Evolutionary conservation across 805 yeast genomes (phyloP), one percentile per base, ranked within the genome.

Genomic region (Myxozyma monticola): DNA sequence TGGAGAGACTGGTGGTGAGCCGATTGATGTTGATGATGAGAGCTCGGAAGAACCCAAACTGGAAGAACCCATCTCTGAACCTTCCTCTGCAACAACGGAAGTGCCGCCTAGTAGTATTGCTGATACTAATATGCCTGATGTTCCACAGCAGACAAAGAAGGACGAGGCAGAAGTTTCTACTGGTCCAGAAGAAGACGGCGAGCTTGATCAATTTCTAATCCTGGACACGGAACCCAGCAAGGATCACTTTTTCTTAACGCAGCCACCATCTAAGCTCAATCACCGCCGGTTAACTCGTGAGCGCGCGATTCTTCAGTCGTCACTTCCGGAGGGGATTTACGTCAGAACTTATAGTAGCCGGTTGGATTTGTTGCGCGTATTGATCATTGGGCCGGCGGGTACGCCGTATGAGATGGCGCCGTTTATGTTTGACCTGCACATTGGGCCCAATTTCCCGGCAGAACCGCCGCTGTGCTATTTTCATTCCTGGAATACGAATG

Each of bases 401-500:
- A 55, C 59, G 9, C 59, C 59, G 10, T 53, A 52, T 21, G 59
- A 55, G 35, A 31, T 46, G 51, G 59, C 59, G 33, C 54, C 57
- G 20, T 55, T 52, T 29, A 28, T 55, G 51, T 48, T 55, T 28
- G 59, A 55, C 33, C 17, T 55, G n/a, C 48, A 48, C 15, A 41
- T 55, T 22, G 28, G 49, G 3, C 25, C 48, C 3, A 10, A 24
- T 17, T 55, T 55, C 26, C 59, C 59, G 4, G 26, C 21, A 12
- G 51, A 29, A 4, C 54, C 59, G 26, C 59, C 59, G 8, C 40
- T 30, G 14, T 52, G 58, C 20, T 53, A 36, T 25, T 55, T 55
- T 33, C 54, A 55, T 21, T 54, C 59, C 14, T 55, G 59, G 59
- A 54, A 51, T 25, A 55, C 59, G 14, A 55, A 55, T 30, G 59